Evolutionary conservation across 306 rosid species (phyloP).

Genomic region (Quercus ilex): DNA sequence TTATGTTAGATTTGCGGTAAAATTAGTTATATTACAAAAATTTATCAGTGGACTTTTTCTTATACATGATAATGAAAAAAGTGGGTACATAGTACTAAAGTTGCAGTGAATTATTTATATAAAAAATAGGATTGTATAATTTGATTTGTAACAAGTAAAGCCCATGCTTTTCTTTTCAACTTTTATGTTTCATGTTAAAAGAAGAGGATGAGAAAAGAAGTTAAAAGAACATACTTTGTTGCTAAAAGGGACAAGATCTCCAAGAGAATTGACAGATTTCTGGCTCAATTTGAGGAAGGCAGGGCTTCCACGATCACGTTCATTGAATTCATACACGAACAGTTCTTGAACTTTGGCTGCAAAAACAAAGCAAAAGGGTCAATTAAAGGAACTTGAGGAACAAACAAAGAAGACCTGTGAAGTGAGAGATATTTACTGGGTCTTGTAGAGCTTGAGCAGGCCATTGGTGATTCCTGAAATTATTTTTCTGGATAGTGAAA

Average conservation of each 20-base stretch:
- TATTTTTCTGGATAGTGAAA: too few relatives aligned
- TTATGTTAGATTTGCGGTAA: too few relatives aligned
- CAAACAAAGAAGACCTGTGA: background rate
- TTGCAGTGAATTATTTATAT: too few relatives aligned
- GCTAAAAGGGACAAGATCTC: conserved; percentile 72
- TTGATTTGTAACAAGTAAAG: background rate
- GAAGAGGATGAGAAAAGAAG: too few relatives aligned
- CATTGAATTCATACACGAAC: conserved; percentile 60
- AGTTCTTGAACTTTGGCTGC: conserved; percentile 62
- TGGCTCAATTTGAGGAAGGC: conserved; percentile 61
- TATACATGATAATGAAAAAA: too few relatives aligned
- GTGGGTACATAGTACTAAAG: too few relatives aligned
- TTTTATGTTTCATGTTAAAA: too few relatives aligned
- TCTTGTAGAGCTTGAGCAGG: conserved; percentile 24
- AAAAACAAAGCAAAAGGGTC: conserved; percentile 28
- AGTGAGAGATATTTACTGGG: background rate
- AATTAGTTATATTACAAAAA: too few relatives aligned
- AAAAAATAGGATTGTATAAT: too few relatives aligned
- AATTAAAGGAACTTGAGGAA: background rate
- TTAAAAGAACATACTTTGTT: conserved; percentile 42
- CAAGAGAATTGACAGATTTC: conserved; percentile 54
- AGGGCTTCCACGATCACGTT: conserved; percentile 69
- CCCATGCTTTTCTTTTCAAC: background rate
- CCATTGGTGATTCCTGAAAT: too few relatives aligned
- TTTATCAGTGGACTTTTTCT: too few relatives aligned